These are phyloP conservation scores for Solanum bukasovii DNA, from an alignment of 257 asterid genomes.

Conservation along the genomic window DNA sequence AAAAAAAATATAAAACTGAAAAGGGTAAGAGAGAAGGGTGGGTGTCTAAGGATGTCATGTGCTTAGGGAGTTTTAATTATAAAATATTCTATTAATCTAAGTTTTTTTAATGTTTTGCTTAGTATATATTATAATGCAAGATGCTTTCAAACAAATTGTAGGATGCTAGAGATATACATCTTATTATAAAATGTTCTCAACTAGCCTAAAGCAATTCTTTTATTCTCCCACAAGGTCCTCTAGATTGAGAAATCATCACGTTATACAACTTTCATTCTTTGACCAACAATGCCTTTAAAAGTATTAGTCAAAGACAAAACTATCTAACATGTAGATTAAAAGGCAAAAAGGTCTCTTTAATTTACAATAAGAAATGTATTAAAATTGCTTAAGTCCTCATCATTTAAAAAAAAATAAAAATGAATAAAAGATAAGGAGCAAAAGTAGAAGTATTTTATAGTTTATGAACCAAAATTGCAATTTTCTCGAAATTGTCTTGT, in stretches of 20 bases:
- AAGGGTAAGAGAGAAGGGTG: background rate
- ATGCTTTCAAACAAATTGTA: background rate
- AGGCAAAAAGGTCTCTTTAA: background rate
- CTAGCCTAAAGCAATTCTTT: background rate
- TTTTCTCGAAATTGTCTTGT: background rate
- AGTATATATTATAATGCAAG: background rate
- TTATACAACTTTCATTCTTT: slow-evolving; percentile 11
- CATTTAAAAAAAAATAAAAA: background rate
- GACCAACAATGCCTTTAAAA: slow-evolving; percentile 12
- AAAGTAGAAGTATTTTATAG: background rate
- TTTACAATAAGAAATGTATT: too few relatives aligned
- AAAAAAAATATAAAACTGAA: background rate
- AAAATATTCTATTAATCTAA: background rate
- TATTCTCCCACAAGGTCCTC: background rate
- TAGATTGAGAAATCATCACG: slow-evolving; percentile 25
- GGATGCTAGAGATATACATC: background rate
- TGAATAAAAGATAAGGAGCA: background rate
- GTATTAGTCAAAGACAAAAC: slow-evolving; percentile 1
- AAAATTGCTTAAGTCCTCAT: background rate
- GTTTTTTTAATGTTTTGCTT: background rate
- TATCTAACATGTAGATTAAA: background rate
- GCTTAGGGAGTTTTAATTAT: background rate
- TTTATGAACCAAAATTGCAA: background rate
- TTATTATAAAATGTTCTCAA: background rate
- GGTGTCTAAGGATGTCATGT: background rate